Percentiles rank a stretch among this genome's conserved stretches.
Conservation (phyloP, 768 basidiomycete species). For the Mycena venus region DNA sequence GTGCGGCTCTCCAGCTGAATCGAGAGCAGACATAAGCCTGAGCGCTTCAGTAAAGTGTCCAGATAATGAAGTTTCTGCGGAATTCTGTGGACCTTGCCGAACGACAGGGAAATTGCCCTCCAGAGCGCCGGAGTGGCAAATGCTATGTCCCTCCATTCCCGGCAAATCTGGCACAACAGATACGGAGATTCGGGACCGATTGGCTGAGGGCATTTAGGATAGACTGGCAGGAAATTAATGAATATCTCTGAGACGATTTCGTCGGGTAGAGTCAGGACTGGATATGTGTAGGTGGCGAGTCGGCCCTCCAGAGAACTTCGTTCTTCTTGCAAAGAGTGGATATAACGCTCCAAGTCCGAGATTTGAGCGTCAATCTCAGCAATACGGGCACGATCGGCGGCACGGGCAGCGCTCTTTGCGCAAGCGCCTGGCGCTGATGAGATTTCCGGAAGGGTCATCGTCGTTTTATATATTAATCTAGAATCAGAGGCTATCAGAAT, state of each 20-base stretch:
- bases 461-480: too few species aligned
- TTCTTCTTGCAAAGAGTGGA: neutral
- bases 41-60: neutral
- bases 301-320: neutral
- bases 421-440: too few species aligned
- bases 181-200: neutral
- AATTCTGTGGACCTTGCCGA: neutral
- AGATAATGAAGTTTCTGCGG: neutral
- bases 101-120: neutral
- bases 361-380: neutral
- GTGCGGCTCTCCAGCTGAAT: neutral
- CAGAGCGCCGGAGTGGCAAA: neutral
- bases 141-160: neutral
- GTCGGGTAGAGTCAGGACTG: neutral
- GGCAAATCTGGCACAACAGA: neutral
- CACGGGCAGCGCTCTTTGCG: neutral
- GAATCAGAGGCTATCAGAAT: too few species aligned
- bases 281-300: slow-evolving; percentile 1
- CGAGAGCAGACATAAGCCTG: neutral
- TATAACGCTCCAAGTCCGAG: neutral
- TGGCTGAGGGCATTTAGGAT: neutral
- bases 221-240: neutral
- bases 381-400: neutral
- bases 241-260: neutral
- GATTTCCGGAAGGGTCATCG: too few species aligned